Evolutionary conservation across 768 basidiomycete species (phyloP).

Genomic region (Tulasnella calospora): DNA sequence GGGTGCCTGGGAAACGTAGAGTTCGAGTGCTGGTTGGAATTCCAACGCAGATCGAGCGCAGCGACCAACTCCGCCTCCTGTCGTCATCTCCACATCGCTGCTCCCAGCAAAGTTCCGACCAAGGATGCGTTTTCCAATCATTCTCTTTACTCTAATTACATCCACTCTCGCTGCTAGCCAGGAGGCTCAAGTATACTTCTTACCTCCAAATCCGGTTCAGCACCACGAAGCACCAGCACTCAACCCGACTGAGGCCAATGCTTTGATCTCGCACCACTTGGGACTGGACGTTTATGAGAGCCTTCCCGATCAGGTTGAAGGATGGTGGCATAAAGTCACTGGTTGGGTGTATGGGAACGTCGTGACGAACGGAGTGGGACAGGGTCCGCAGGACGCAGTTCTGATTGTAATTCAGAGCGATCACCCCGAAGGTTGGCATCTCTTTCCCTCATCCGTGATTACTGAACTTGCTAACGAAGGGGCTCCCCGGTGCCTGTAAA

Average conservation of each 20-base stretch:
- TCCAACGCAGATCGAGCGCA: slow-evolving; percentile 17
- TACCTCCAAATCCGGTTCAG: slow-evolving; percentile 12
- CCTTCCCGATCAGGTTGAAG: neutral
- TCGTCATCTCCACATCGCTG: slow-evolving; percentile 14
- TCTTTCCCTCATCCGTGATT: neutral
- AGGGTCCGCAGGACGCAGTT: slow-evolving; percentile 21
- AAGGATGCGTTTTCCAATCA: slow-evolving; percentile 11
- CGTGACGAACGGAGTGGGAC: slow-evolving; percentile 15
- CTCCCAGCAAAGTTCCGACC: neutral
- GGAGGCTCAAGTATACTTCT: slow-evolving; percentile 22
- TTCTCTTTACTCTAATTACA: neutral
- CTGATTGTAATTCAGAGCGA: slow-evolving; percentile 25
- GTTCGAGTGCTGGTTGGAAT: slow-evolving; percentile 4
- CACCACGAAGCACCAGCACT: slow-evolving; percentile 20
- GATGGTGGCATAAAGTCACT: slow-evolving; percentile 5
- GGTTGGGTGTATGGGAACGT: neutral
- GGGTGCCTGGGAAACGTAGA: neutral
- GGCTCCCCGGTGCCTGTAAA: slow-evolving; percentile 8
- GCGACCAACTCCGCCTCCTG: slow-evolving; percentile 3
- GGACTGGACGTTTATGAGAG: slow-evolving; percentile 20
- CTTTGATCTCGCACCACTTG: slow-evolving; percentile 16
- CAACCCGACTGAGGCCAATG: slow-evolving; percentile 18
- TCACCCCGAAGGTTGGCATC: slow-evolving; percentile 24
- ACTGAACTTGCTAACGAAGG: neutral
- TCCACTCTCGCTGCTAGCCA: slow-evolving; percentile 5